Conservation (phyloP, 805 yeast genomes). For the Sugiyamaella americana region DNA sequence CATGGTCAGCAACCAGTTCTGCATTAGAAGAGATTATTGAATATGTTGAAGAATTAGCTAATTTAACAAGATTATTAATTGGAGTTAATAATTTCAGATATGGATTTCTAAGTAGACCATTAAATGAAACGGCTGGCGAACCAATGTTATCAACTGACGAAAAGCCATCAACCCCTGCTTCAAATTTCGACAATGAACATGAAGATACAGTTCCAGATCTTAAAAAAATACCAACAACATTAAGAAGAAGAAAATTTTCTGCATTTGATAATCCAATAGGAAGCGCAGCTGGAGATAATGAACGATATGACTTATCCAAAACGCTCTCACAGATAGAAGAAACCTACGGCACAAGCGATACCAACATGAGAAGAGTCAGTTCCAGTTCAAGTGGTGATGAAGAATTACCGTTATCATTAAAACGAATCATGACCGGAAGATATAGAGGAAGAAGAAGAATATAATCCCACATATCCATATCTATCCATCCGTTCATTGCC, state of each 20-base stretch:
- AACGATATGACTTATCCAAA: not conserved
- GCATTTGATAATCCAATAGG: constrained; percentile 1
- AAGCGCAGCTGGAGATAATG: constrained; percentile 5
- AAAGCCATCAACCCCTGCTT: not conserved
- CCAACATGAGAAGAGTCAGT: not conserved
- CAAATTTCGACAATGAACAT: not conserved
- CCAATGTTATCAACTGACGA: constrained; percentile 2
- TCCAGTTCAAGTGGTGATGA: not conserved
- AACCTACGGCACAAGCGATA: not conserved
- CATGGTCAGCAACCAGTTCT: constrained; percentile 48
- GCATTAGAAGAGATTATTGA: constrained; percentile 46
- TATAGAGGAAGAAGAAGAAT: not conserved
- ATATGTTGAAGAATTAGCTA: constrained; percentile 42
- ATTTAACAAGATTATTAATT: constrained; percentile 38
- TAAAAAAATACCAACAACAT: not conserved
- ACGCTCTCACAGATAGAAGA: constrained; percentile 3
- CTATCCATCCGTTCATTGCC: too few relatives aligned
- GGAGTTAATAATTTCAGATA: constrained; percentile 47
- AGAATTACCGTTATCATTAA: not conserved
- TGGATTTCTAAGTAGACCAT: constrained; percentile 45
- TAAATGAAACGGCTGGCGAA: constrained; percentile 14
- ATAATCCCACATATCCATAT: too few relatives aligned
- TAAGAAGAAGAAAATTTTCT: constrained; percentile 1
- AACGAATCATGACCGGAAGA: not conserved
- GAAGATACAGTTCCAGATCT: not conserved